Evolutionary conservation across 2,329 filamentous ascomycete genomes (phyloP), one percentile per base, ranked within the genome.

Genomic region (Bipolaris victoriae): DNA sequence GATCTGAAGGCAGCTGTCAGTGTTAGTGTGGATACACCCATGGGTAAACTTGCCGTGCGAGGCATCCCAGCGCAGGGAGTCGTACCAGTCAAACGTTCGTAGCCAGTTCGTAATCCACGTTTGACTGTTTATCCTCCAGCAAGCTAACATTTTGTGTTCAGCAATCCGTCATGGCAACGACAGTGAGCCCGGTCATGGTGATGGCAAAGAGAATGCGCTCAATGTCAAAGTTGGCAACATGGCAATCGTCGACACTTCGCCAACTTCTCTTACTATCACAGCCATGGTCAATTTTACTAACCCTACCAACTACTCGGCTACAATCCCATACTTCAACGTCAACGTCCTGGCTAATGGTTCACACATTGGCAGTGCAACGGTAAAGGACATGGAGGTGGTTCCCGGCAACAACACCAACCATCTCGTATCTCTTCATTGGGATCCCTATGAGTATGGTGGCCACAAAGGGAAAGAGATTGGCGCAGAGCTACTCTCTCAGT

Each of bases 61-160:
- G 87, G 89, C 65, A 89, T 99, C 69, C 94, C 94, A 46, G 92
- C 76, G 41, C 84, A 92, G 81, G 93, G 95, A 67, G 86, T 88
- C 71, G 88, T 99, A 72, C 90, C 90, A 78, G 86, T 98, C 81
- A 96, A 96, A 86, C 90, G 92, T 97, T 89, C 87, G 93, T 91
- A 82, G 78, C 82, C 78, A 81, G 84, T 80, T 75, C 72, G 73
- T 76, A 59, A 68, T 69, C 71, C 69, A 68, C 59, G 58, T 66
- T 63, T 57, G 55, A 58, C 57, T 33, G 44, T 49, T 22, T 20
- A 48, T 52, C 39, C 24, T 49, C 52, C 60, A 62, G 49, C 62
- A 43, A 60, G 74, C 74, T 77, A 74, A 78, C 68, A 46, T 65
- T 52, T 61, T 45, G 56, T 48, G 50, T 67, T 18, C 68, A 77